Base-by-base conservation (phyloP, 2,329 filamentous ascomycete genomes). In the Paecilomyces sp. region DNA sequence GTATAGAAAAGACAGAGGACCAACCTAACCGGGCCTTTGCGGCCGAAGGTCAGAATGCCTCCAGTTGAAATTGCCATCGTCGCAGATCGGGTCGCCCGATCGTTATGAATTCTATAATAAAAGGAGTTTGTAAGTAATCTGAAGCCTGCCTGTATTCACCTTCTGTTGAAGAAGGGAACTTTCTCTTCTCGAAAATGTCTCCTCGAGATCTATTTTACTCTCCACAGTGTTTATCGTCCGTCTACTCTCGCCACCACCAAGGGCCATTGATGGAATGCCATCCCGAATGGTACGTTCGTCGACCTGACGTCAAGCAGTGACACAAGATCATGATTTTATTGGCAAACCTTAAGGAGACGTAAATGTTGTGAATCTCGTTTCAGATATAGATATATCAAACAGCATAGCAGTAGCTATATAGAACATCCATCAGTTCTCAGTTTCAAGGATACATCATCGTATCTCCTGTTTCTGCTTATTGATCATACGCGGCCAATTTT, bases 1-100 rank as follows among this genome's bases (percentile, higher is more conserved):
- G n/a, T n/a, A 47, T 22, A 5, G 6, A 22, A 47, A 47, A 18
- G 41, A 47, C 18, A n/a, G 9, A 22, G 9, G 33, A 55, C 61
- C 54, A 22, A 63, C 58, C 52, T 63, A 47, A 57, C 30, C 1
- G 57, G 58, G 22, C 24, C 22, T 13, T 57, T 57, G 7, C 61
- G 57, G 18, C 57, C 57, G 2, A 13, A 31, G 12, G 41, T 12
- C 25, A 60, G 13, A 5, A 59, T 30, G 36, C 53, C 55, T 58
- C 36, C 41, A n/a, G 54, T 52, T 18, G 56, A 13, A 28, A 52
- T 47, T 22, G 56, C 56, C 61, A 60, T 63, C 1, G 13, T 58
- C 3, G 24, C 11, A 24, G 50, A 41, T 47, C 41, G 41, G n/a
- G 15, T 28, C 12, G 15, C 22, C 22, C 36, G n/a, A 41, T 15